Conservation (phyloP, 257 asterid species). For the Jacaranda mimosifolia region DNA sequence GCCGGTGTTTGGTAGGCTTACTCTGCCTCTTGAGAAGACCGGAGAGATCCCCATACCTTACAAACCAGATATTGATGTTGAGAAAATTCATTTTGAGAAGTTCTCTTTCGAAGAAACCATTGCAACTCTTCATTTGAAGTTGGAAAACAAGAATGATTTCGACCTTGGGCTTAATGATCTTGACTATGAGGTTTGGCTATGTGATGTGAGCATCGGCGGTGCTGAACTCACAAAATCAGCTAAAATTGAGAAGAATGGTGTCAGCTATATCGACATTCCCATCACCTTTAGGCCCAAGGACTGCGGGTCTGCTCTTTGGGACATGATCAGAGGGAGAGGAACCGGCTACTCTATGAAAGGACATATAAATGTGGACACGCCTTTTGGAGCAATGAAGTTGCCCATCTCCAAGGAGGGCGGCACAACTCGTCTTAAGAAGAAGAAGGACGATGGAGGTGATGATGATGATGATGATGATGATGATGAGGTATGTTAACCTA, state of each 20-base stretch:
- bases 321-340: constrained; percentile 93
- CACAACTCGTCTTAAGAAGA: constrained; percentile 84
- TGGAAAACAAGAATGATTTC: constrained; percentile 91
- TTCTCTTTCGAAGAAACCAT: constrained; percentile 90
- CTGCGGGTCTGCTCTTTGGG: constrained; percentile 98
- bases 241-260: constrained; percentile 70
- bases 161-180: constrained; percentile 81
- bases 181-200: constrained; percentile 92
- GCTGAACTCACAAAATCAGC: constrained; percentile 72
- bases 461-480: constrained; percentile 68
- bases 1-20: constrained; percentile 85
- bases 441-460: constrained; percentile 76
- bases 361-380: constrained; percentile 75
- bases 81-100: constrained; percentile 68
- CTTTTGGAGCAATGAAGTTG: constrained; percentile 91
- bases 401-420: constrained; percentile 96
- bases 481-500: constrained; percentile 55
- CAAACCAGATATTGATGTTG: constrained; percentile 84
- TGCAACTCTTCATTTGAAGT: constrained; percentile 79
- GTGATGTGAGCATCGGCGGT: constrained; percentile 75
- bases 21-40: constrained; percentile 84
- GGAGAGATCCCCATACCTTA: constrained; percentile 91
- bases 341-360: constrained; percentile 93
- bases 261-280: constrained; percentile 69
- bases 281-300: constrained; percentile 98